Conservation (phyloP, 371 early-diverging fungal genomes). For the Quaeritorhiza haematococci region DNA sequence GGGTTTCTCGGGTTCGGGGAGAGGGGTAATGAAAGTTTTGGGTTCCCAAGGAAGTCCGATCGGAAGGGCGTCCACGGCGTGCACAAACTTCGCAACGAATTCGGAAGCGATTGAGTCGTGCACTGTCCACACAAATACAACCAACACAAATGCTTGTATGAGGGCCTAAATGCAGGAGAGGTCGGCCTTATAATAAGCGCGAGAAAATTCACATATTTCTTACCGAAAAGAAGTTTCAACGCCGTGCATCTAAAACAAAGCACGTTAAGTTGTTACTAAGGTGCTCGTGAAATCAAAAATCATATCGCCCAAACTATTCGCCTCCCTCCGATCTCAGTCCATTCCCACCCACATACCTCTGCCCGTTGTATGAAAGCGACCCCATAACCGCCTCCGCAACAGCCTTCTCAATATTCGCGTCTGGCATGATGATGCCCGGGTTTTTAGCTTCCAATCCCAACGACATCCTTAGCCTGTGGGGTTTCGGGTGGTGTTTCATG, state of each 20-base stretch:
- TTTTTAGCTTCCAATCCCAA: not conserved
- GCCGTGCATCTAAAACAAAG: too few relatives aligned
- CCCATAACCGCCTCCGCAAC: not conserved
- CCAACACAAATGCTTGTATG: too few relatives aligned
- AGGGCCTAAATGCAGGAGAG: too few relatives aligned
- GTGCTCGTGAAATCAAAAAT: too few relatives aligned
- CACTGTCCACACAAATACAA: too few relatives aligned
- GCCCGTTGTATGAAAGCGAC: not conserved
- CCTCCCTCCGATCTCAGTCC: too few relatives aligned
- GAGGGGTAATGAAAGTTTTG: not conserved
- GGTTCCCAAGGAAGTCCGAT: not conserved
- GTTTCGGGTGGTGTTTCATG: constrained; percentile 1
- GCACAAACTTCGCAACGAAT: not conserved
- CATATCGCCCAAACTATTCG: too few relatives aligned
- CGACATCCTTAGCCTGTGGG: not conserved
- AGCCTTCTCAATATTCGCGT: not conserved
- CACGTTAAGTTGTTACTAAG: too few relatives aligned
- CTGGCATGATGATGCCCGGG: not conserved
- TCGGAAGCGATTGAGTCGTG: not conserved
- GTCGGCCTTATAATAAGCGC: too few relatives aligned
- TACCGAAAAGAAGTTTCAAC: not conserved
- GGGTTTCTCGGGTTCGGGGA: not conserved
- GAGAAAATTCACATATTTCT: too few relatives aligned
- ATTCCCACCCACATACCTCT: too few relatives aligned
- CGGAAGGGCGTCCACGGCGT: not conserved